phyloP scores from a whole-genome alignment of 371 early-diverging fungal genomes.

The Entomophthora muscae region DNA sequence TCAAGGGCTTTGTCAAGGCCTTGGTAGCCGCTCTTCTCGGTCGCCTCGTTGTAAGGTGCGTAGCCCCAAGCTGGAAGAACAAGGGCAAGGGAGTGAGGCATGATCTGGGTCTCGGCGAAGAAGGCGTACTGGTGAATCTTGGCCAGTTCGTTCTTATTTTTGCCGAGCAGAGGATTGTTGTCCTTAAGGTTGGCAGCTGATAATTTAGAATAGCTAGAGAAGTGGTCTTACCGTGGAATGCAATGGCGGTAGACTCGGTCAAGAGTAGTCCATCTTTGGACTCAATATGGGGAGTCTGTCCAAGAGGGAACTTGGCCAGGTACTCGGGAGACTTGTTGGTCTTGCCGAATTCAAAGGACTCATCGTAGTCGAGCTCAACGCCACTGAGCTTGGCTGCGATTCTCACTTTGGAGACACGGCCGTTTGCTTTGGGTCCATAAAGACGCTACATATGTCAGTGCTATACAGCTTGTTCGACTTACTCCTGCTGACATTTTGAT shows the following conservation, averaged over 20 bases:
- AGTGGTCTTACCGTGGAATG: conserved; percentile 39
- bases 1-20: conserved; percentile 35
- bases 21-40: conserved; percentile 42
- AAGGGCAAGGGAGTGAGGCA: conserved; percentile 28
- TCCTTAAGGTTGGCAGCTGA: no score
- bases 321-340: conserved; percentile 61
- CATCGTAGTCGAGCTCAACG: conserved; percentile 36
- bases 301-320: no score
- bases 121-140: conserved; percentile 60
- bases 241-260: conserved; percentile 67
- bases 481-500: no score
- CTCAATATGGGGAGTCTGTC: conserved; percentile 53
- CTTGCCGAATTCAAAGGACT: conserved; percentile 40
- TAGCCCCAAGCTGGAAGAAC: conserved; percentile 48
- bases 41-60: conserved; percentile 42
- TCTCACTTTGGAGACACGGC: conserved; percentile 35
- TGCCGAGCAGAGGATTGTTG: conserved; percentile 42
- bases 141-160: conserved; percentile 45
- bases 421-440: conserved; percentile 16
- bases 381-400: conserved; percentile 63
- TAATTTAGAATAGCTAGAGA: conserved; percentile 10
- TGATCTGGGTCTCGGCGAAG: conserved; percentile 45
- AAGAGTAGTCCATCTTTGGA: conserved; percentile 34
- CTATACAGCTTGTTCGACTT: no score
- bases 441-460: neutral